Conservation (phyloP, 1,284 basidiomycete genomes). For the Marasmius oreades region DNA sequence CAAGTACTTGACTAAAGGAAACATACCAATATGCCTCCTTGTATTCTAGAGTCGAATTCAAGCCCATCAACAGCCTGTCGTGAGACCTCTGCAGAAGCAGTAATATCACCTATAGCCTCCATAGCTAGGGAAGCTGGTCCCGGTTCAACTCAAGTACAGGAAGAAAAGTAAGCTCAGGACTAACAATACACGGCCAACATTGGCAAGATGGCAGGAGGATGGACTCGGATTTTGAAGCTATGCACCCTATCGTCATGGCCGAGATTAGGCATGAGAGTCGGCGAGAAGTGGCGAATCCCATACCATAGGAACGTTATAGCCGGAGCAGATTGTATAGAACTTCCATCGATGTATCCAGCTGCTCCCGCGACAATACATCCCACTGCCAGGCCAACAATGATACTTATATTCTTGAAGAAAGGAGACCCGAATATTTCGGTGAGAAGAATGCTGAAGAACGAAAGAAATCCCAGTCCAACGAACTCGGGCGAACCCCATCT, state of each 20-base stretch:
- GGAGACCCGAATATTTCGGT: constrained; percentile 79
- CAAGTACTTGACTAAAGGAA: not conserved
- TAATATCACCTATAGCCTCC: constrained; percentile 88
- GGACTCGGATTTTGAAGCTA: constrained; percentile 76
- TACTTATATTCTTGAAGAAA: constrained; percentile 76
- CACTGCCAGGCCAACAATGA: constrained; percentile 71
- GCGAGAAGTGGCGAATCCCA: constrained; percentile 6
- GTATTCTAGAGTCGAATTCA: constrained; percentile 77
- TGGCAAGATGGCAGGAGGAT: constrained; percentile 79
- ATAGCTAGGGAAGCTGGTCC: constrained; percentile 63
- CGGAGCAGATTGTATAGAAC: constrained; percentile 61
- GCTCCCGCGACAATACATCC: constrained; percentile 79
- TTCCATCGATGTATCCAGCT: constrained; percentile 68
- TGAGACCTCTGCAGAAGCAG: constrained; percentile 81
- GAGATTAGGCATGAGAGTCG: not conserved
- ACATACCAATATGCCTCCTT: constrained; percentile 78
- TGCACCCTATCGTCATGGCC: constrained; percentile 47
- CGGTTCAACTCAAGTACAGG: not conserved
- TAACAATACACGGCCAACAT: constrained; percentile 78
- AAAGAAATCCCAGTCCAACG: constrained; percentile 83
- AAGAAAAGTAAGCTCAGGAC: constrained; percentile 12
- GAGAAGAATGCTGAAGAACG: constrained; percentile 74
- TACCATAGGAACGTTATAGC: constrained; percentile 79
- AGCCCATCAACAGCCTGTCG: constrained; percentile 63
- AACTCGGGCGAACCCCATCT: constrained; percentile 81